phyloP scores from a whole-genome alignment of 257 asterid genomes.

The Gentiana straminea region DNA sequence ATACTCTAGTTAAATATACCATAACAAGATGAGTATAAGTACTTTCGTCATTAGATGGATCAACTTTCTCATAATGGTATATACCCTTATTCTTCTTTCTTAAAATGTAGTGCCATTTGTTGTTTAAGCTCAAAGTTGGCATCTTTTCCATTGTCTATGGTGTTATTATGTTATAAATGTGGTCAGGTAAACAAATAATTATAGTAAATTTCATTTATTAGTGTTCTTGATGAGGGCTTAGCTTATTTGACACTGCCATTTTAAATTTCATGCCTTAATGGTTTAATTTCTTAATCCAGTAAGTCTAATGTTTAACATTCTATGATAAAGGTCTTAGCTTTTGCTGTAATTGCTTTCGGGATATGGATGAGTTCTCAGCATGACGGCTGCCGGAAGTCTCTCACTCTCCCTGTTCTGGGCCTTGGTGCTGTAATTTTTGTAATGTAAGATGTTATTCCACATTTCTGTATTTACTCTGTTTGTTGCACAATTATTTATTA shows the following conservation, averaged over 20 bases:
- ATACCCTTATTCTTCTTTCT: slow-evolving; percentile 5
- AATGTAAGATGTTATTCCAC: slow-evolving; percentile 37
- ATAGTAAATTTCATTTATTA: too few species aligned
- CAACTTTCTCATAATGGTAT: slow-evolving; percentile 78
- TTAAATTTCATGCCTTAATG: too few species aligned
- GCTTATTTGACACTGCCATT: too few species aligned
- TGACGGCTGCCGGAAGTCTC: slow-evolving; percentile 71
- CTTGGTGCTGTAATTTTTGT: slow-evolving; percentile 69
- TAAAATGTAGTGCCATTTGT: background rate
- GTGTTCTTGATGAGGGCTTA: too few species aligned
- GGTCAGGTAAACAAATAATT: too few species aligned
- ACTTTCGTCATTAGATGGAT: slow-evolving; percentile 81
- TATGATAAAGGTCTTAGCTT: slow-evolving; percentile 48
- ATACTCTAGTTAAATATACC: background rate
- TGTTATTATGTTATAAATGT: background rate
- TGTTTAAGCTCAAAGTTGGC: background rate
- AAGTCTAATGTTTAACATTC: slow-evolving; percentile 6
- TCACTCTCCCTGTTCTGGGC: slow-evolving; percentile 68
- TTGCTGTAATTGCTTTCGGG: slow-evolving; percentile 69
- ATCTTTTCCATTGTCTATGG: background rate
- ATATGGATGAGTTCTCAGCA: slow-evolving; percentile 84
- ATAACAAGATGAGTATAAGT: slow-evolving; percentile 45
- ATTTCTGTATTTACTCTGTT: background rate
- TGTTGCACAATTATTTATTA: background rate
- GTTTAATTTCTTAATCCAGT: slow-evolving; percentile 3